Evolutionary conservation across 108 stramenopile genomes (phyloP), one percentile per base, ranked within the genome.

Genomic region (Parmales sp.): DNA sequence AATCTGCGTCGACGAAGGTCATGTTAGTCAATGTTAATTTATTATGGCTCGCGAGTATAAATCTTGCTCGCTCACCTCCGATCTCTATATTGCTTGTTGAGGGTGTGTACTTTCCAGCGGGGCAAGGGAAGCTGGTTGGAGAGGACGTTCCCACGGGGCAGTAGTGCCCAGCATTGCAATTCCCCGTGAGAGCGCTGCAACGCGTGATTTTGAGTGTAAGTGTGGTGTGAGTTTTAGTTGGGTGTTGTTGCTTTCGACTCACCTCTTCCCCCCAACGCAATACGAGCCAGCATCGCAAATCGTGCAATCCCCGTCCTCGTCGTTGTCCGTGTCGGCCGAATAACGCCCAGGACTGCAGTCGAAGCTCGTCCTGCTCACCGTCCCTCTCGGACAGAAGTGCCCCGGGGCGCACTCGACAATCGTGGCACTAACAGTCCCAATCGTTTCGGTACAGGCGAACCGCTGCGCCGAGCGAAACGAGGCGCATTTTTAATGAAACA

Each of bases 141-240:
- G 51, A 34, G 0, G 69, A 29, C 0, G 78, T 76, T 1, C 81
- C 81, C 22, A 25, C 43, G 16, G 80, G 81, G 75, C 83, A 85
- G 50, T 78, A 81, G 65, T 81, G 72, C 0, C 83, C 83, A 18
- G 69, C 39, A 23, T 71, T 66, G 65, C 83, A 85, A 25, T 4
- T 25, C 23, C 36, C 39, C 19, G 70, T 45, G 18, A 37, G 31
- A 4, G 73, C 36, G 34, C 36, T 68, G 0, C 68, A 45, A 0
- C 71, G 67, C 25, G 11, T 29, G 4, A 39, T 1, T n/a, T 51
- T 37, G 22, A 20, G 63, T 39, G 43, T 31, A 23, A 28, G 71
- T 37, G 50, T 66, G 49, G 65, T 75, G n/a, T 29, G 31, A 13
- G 50, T 7, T 7, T 1, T 6, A 0, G 0, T 26, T 7, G 50